phyloP scores from a whole-genome alignment of 495 filamentous ascomycete genomes.

The Neurospora sp. region DNA sequence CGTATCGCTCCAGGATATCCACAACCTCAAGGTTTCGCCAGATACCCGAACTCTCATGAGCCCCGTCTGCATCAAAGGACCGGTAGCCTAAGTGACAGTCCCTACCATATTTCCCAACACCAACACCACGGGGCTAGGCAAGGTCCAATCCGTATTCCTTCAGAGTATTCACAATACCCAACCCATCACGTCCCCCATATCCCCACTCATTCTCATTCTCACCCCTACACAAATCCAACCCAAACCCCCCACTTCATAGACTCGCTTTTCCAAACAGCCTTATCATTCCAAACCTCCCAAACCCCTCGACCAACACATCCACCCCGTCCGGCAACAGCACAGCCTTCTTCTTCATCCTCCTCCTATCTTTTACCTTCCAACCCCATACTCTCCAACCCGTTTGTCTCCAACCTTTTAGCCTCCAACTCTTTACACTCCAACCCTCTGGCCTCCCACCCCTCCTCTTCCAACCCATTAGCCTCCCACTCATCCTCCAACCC shows the following conservation, averaged over 20 bases:
- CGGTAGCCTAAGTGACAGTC: background rate
- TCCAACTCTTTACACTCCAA: background rate
- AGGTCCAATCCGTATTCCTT: background rate
- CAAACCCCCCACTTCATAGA: background rate
- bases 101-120: background rate
- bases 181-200: background rate
- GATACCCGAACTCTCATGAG: background rate
- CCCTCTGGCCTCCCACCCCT: no score
- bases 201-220: background rate
- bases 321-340: background rate
- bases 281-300: background rate
- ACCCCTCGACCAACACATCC: background rate
- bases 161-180: background rate
- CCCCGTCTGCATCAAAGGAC: background rate
- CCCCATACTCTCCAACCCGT: background rate
- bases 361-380: background rate
- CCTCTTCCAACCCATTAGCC: background rate
- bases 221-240: background rate
- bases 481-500: background rate
- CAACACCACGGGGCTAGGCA: background rate
- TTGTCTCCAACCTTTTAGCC: background rate
- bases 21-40: background rate
- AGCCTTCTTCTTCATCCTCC: background rate
- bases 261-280: background rate
- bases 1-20: background rate